Evolutionary conservation across 2,329 filamentous ascomycete species (phyloP).

Genomic region (Penicillium sp.): DNA sequence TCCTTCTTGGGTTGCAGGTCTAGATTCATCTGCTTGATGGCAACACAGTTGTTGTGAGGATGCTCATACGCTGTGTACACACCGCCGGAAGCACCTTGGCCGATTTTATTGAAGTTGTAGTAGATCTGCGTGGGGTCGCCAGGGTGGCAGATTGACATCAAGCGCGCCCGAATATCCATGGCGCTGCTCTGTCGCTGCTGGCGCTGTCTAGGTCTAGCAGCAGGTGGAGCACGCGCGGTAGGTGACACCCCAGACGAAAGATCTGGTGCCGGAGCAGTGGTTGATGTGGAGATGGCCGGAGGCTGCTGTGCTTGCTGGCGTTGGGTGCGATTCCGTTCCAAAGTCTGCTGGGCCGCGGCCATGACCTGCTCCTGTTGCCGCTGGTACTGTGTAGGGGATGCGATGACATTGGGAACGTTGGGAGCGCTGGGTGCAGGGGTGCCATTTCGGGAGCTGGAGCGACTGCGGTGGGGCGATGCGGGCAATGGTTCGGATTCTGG

Average conservation of each 20-base stretch:
- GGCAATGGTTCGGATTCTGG: conserved; percentile 58
- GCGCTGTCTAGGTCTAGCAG: conserved; percentile 70
- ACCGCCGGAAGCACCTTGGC: conserved; percentile 92
- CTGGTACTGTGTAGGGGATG: conserved; percentile 46
- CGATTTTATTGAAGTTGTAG: conserved; percentile 86
- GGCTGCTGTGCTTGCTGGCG: conserved; percentile 53
- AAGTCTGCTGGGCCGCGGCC: conserved; percentile 71
- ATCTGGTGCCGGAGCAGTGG: conserved; percentile 34
- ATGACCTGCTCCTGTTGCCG: conserved; percentile 84
- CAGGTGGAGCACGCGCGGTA: conserved; percentile 49
- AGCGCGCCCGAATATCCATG: conserved; percentile 75
- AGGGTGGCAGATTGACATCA: conserved; percentile 86
- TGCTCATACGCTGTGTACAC: conserved; percentile 89
- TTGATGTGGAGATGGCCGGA: conserved; percentile 32
- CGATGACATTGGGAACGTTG: conserved; percentile 32
- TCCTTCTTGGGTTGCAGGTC: conserved; percentile 99
- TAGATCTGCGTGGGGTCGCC: conserved; percentile 88
- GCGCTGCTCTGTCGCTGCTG: conserved; percentile 73
- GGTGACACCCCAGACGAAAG: conserved; percentile 40
- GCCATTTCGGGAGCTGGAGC: conserved; percentile 66
- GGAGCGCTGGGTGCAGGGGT: conserved; percentile 47
- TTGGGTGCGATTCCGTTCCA: conserved; percentile 73
- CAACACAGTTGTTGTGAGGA: conserved; percentile 80
- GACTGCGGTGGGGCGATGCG: conserved; percentile 64
- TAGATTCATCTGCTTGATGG: conserved; percentile 99